phyloP scores from a whole-genome alignment of 345 rosid species.

The Pistacia atlantica region DNA sequence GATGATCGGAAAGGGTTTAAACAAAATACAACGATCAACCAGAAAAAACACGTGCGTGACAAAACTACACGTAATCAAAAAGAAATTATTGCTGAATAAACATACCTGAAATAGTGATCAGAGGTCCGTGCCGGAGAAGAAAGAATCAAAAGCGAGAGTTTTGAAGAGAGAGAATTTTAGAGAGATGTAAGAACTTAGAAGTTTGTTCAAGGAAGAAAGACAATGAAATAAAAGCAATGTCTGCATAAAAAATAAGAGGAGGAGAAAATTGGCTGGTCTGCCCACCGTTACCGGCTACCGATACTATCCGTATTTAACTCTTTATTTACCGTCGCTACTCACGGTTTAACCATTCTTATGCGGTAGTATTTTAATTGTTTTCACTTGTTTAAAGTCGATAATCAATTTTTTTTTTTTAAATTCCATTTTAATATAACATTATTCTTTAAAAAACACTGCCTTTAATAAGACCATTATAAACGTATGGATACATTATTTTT shows the following conservation, averaged over 20 bases:
- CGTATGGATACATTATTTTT: too few relatives aligned
- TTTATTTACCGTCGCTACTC: not conserved
- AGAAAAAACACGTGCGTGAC: not conserved
- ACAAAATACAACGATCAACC: conserved; percentile 8
- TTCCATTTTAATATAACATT: too few relatives aligned
- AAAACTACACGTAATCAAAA: not conserved
- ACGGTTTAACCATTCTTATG: too few relatives aligned
- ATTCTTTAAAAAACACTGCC: too few relatives aligned
- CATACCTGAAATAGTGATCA: conserved; percentile 22
- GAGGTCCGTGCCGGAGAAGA: conserved; percentile 13
- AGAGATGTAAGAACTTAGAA: not conserved
- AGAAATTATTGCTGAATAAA: not conserved
- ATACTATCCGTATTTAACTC: conserved; percentile 8
- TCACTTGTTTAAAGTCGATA: too few relatives aligned
- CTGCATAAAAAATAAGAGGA: conserved; percentile 21
- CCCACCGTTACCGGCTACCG: conserved; percentile 33
- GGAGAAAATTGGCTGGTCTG: conserved; percentile 23
- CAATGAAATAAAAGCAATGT: conserved; percentile 21
- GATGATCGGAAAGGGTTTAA: conserved; percentile 22
- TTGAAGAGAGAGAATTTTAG: not conserved
- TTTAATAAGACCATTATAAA: too few relatives aligned
- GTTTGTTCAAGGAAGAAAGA: conserved; percentile 6
- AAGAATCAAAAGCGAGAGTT: not conserved
- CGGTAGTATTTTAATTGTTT: too few relatives aligned
- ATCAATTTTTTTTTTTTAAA: too few relatives aligned